These are phyloP conservation scores for Cystobasidium pallidum DNA, from an alignment of 1,284 basidiomycete genomes.

Conservation along the genomic window DNA sequence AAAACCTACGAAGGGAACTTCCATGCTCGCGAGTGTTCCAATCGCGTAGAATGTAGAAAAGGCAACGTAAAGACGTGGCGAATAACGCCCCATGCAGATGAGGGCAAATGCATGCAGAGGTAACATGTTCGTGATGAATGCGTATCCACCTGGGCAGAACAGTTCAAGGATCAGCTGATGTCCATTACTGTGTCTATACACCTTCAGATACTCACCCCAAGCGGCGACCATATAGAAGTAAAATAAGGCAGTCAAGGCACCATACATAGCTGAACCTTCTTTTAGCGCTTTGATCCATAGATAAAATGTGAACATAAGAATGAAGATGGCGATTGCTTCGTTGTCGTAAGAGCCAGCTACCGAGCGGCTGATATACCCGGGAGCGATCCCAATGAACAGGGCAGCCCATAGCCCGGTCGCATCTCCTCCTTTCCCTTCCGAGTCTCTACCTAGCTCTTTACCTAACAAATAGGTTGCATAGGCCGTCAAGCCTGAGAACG, in stretches of 20 bases:
- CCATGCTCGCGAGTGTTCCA: conserved; percentile 96
- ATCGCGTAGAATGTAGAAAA: conserved; percentile 98
- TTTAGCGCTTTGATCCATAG: conserved; percentile 97
- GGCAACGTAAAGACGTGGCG: conserved; percentile 85
- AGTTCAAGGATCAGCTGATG: conserved; percentile 18
- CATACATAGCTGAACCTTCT: conserved; percentile 87
- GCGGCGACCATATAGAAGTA: conserved; percentile 99
- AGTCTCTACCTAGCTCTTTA: conserved; percentile 71
- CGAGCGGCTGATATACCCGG: conserved; percentile 94
- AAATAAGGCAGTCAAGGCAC: conserved; percentile 87
- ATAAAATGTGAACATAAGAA: conserved; percentile 99
- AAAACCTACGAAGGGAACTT: conserved; percentile 99
- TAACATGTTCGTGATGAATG: conserved; percentile 99
- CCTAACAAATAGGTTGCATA: conserved; percentile 69
- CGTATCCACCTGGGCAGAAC: conserved; percentile 76
- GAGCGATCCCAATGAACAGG: conserved; percentile 97
- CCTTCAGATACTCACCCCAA: conserved; percentile 79
- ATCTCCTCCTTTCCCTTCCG: conserved; percentile 64
- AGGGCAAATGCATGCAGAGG: conserved; percentile 92
- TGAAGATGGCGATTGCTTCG: conserved; percentile 99
- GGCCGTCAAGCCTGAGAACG: conserved; percentile 93
- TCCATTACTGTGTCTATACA: too few relatives aligned
- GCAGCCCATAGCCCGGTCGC: conserved; percentile 94
- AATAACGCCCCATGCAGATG: conserved; percentile 96
- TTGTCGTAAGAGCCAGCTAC: conserved; percentile 99